Conservation (phyloP, 2,329 filamentous ascomycete genomes). For the Cytospora chrysosperma region DNA sequence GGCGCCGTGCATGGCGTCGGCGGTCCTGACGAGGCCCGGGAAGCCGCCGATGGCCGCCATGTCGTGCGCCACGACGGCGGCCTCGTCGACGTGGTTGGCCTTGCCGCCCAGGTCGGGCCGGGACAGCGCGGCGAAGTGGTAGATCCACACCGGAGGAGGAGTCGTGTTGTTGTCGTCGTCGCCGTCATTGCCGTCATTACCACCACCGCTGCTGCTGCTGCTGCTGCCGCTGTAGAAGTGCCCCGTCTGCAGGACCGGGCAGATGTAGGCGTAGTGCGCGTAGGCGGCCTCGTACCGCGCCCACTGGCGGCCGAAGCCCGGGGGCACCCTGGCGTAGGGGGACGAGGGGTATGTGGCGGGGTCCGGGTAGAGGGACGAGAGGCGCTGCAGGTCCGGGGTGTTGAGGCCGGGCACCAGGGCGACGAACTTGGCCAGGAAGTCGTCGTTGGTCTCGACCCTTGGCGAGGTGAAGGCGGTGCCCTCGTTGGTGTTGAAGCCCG, state of each 20-base stretch:
- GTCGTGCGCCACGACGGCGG: conserved; percentile 44
- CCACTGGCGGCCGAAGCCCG: conserved; percentile 53
- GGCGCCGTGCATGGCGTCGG: conserved; percentile 43
- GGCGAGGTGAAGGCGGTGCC: conserved; percentile 63
- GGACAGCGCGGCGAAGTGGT: conserved; percentile 53
- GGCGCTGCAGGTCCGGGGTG: conserved; percentile 48
- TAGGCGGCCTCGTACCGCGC: conserved; percentile 60
- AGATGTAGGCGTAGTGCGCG: conserved; percentile 63
- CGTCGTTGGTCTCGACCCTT: conserved; percentile 42
- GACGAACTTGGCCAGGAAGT: conserved; percentile 62
- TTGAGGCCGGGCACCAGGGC: conserved; percentile 59
- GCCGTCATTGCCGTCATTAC: background rate
- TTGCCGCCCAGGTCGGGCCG: conserved; percentile 29
- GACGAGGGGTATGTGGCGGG: conserved; percentile 43
- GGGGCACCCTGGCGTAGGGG: conserved; percentile 40
- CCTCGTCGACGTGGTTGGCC: conserved; percentile 50
- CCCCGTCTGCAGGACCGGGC: conserved; percentile 61
- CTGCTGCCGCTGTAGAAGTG: conserved; percentile 38
- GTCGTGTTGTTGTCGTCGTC: no score
- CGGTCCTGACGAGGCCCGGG: conserved; percentile 39
- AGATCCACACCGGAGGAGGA: conserved; percentile 32
- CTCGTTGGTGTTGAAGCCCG: conserved; percentile 70
- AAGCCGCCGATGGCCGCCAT: conserved; percentile 33
- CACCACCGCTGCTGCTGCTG: background rate
- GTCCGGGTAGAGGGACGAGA: conserved; percentile 64